Evolutionary conservation across 345 rosid species (phyloP).

Genomic region (Sisymbrium irio): DNA sequence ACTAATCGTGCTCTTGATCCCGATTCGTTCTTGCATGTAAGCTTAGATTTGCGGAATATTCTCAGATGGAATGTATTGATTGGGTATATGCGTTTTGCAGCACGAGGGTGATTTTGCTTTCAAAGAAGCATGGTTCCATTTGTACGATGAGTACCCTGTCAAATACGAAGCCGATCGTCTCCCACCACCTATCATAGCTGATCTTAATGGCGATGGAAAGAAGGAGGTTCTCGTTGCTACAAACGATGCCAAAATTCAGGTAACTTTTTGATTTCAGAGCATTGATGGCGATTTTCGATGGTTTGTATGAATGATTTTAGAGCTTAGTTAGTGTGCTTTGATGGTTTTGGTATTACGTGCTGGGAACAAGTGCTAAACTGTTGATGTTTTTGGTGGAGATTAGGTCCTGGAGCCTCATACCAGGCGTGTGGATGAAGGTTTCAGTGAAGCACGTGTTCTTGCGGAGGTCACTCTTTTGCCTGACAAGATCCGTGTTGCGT

Average conservation of each 20-base stretch:
- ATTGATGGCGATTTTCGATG: too few relatives aligned
- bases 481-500: slow-evolving; percentile 75
- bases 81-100: slow-evolving; percentile 43
- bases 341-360: not conserved
- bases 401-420: slow-evolving; percentile 86
- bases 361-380: slow-evolving; percentile 2
- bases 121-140: slow-evolving; percentile 88
- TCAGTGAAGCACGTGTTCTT: slow-evolving; percentile 82
- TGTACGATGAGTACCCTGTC: slow-evolving; percentile 80
- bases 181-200: slow-evolving; percentile 85
- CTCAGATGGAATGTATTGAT: not conserved
- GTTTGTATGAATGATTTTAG: too few relatives aligned
- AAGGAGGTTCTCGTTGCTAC: slow-evolving; percentile 88
- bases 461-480: slow-evolving; percentile 67
- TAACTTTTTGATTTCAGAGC: too few relatives aligned
- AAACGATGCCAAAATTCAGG: slow-evolving; percentile 94
- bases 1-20: not conserved
- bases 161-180: slow-evolving; percentile 89
- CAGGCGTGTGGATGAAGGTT: slow-evolving; percentile 87
- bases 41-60: not conserved
- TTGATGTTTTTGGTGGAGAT: not conserved
- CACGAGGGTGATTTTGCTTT: slow-evolving; percentile 99
- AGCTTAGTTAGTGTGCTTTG: not conserved
- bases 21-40: too few relatives aligned
- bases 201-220: slow-evolving; percentile 95